phyloP scores from a whole-genome alignment of 2,329 filamentous ascomycete species.

The Diplodia mutila region DNA sequence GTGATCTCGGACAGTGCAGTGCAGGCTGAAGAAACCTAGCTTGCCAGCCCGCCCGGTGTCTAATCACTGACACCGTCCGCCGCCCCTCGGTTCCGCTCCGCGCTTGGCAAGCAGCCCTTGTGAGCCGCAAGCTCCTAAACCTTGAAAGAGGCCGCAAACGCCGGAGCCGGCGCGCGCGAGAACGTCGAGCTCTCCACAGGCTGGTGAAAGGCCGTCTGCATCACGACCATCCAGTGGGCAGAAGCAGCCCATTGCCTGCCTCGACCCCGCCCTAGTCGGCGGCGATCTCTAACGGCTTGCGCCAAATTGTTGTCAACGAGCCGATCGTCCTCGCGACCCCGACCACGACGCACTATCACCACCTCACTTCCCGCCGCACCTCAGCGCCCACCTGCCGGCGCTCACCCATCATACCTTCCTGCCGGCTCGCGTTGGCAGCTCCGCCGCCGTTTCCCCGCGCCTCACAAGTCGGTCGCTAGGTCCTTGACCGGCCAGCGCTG shows the following conservation, averaged over 20 bases:
- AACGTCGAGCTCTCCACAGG: conserved; percentile 19
- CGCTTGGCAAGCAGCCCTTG: conserved; percentile 18
- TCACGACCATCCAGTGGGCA: conserved; percentile 14
- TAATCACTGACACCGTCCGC: neutral
- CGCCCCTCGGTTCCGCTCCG: conserved; percentile 18
- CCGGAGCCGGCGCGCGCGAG: conserved; percentile 21
- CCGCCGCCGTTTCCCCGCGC: conserved; percentile 32
- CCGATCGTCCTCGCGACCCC: conserved; percentile 22
- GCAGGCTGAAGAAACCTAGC: neutral
- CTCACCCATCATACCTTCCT: neutral
- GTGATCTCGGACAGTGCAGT: neutral
- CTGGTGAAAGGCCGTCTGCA: conserved; percentile 22
- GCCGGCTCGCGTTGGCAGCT: conserved; percentile 23
- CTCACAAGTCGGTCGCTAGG: conserved; percentile 45
- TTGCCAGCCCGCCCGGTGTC: conserved; percentile 6
- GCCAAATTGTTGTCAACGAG: conserved; percentile 23
- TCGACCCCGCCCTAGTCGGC: conserved; percentile 16
- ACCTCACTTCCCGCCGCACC: conserved; percentile 8
- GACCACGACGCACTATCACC: conserved; percentile 16
- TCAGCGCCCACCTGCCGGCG: conserved; percentile 11
- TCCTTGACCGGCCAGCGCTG: conserved; percentile 40
- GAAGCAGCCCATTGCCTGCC: conserved; percentile 11
- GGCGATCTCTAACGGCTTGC: conserved; percentile 17
- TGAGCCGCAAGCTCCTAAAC: conserved; percentile 23
- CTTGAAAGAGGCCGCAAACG: conserved; percentile 24